These are phyloP conservation scores for Dictyophora rubrovolvata DNA, from an alignment of 768 basidiomycete species.

Conservation along the genomic window DNA sequence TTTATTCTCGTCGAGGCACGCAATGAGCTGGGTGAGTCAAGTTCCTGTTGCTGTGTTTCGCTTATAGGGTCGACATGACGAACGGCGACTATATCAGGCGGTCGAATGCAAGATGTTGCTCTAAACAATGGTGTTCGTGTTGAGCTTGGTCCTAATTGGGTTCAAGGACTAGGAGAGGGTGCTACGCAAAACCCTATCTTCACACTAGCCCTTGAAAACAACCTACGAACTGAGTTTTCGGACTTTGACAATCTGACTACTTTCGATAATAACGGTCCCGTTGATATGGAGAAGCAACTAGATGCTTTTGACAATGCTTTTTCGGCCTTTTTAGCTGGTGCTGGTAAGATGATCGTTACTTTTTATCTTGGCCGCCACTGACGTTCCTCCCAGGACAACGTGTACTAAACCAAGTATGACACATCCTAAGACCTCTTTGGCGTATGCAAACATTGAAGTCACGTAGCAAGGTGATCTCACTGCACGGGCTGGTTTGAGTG, in stretches of 20 bases:
- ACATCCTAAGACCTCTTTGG: not conserved
- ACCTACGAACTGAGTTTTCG: constrained; percentile 26
- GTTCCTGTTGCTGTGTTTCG: too few species aligned
- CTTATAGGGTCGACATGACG: not conserved
- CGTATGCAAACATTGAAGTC: too few species aligned
- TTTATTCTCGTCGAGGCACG: constrained; percentile 54
- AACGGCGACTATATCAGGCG: constrained; percentile 17
- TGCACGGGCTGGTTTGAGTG: constrained; percentile 7
- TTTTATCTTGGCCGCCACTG: not conserved
- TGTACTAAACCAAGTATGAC: not conserved
- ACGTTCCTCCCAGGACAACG: not conserved
- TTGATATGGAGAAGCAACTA: constrained; percentile 4
- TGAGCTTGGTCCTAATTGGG: constrained; percentile 33
- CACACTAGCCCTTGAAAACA: constrained; percentile 44
- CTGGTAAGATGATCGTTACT: not conserved
- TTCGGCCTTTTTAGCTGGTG: not conserved
- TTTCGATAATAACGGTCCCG: constrained; percentile 7
- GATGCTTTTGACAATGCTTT: constrained; percentile 3
- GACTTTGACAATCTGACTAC: constrained; percentile 7
- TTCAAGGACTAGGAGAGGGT: constrained; percentile 33
- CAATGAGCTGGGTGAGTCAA: constrained; percentile 38
- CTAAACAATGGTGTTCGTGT: constrained; percentile 30
- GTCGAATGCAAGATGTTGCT: constrained; percentile 37
- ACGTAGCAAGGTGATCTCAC: constrained; percentile 7
- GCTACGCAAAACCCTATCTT: constrained; percentile 50